Evolutionary conservation across 2,329 filamentous ascomycete species (phyloP).

Genomic region (Didymella lethalis): DNA sequence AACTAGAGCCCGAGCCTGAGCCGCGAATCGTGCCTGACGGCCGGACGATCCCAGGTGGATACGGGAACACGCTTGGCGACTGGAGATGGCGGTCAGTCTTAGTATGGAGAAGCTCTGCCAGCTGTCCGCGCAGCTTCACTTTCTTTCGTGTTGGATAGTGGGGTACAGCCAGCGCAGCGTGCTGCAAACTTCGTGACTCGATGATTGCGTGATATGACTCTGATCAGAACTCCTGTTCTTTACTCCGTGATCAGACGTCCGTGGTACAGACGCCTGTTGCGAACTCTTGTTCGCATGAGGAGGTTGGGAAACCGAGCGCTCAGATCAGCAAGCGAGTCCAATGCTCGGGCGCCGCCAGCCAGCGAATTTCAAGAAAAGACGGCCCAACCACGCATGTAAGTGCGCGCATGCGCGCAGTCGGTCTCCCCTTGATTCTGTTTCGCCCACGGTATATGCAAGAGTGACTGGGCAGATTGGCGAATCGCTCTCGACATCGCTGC

Average conservation of each 20-base stretch:
- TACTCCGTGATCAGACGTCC: not conserved
- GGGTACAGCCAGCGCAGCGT: constrained; percentile 18
- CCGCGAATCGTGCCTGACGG: constrained; percentile 22
- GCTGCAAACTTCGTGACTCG: constrained; percentile 8
- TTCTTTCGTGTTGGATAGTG: constrained; percentile 15
- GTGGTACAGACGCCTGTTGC: not conserved
- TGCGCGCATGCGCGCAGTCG: constrained; percentile 28
- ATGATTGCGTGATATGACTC: constrained; percentile 1
- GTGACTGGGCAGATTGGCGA: constrained; percentile 19
- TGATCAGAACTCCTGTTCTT: constrained; percentile 18
- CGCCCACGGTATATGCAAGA: constrained; percentile 16
- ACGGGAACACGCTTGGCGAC: constrained; percentile 21
- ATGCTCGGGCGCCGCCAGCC: constrained; percentile 35
- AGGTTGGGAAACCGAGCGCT: constrained; percentile 22
- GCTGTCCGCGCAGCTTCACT: constrained; percentile 23
- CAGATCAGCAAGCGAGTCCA: constrained; percentile 28
- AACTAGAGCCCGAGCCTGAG: constrained; percentile 19
- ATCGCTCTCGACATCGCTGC: constrained; percentile 13
- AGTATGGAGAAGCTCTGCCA: constrained; percentile 21
- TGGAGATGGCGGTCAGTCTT: constrained; percentile 24
- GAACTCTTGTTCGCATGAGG: constrained; percentile 22
- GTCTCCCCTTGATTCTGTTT: constrained; percentile 20
- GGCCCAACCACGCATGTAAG: constrained; percentile 41
- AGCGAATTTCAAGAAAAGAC: constrained; percentile 29
- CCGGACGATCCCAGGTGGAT: constrained; percentile 26